Conservation (phyloP, 2,329 filamentous ascomycete genomes). For the Volutella citrinella region DNA sequence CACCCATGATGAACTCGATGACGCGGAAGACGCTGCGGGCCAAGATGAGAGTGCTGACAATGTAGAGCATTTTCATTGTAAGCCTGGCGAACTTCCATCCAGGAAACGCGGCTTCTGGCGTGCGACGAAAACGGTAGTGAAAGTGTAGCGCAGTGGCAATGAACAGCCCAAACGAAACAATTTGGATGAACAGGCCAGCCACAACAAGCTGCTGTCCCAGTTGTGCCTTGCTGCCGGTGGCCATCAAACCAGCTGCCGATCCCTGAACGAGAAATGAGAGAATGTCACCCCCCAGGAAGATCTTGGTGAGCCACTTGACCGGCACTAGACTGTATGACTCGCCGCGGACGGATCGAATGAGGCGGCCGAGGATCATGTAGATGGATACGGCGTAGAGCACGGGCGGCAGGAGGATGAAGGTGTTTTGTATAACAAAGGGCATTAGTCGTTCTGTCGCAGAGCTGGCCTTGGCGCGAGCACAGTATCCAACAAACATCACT, state of each 20-base stretch:
- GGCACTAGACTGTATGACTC: conserved; percentile 1
- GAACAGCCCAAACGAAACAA: conserved; percentile 52
- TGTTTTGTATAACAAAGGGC: conserved; percentile 33
- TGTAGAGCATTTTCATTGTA: conserved; percentile 4
- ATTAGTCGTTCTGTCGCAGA: no score
- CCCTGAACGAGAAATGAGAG: conserved; percentile 14
- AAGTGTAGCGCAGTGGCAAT: conserved; percentile 20
- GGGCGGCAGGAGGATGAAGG: conserved; percentile 31
- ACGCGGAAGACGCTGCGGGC: conserved; percentile 1
- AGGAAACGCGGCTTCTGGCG: background rate
- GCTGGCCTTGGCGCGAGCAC: background rate
- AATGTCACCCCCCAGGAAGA: conserved; percentile 14
- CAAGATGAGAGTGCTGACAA: conserved; percentile 1
- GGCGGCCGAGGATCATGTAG: background rate
- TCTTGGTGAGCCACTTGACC: conserved; percentile 15
- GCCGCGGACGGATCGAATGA: conserved; percentile 32
- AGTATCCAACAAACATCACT: background rate
- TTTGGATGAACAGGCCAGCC: conserved; percentile 50
- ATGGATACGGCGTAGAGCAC: no score
- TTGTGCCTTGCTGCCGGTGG: conserved; percentile 29
- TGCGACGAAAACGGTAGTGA: background rate
- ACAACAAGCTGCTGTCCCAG: conserved; percentile 40
- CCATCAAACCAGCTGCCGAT: conserved; percentile 27
- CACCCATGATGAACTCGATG: conserved; percentile 2
- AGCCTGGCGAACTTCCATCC: background rate